Percentiles rank a stretch among this genome's conserved stretches.
Evolutionary conservation across 2,329 filamentous ascomycete genomes (phyloP).

Genomic region (Beauveria australis): DNA sequence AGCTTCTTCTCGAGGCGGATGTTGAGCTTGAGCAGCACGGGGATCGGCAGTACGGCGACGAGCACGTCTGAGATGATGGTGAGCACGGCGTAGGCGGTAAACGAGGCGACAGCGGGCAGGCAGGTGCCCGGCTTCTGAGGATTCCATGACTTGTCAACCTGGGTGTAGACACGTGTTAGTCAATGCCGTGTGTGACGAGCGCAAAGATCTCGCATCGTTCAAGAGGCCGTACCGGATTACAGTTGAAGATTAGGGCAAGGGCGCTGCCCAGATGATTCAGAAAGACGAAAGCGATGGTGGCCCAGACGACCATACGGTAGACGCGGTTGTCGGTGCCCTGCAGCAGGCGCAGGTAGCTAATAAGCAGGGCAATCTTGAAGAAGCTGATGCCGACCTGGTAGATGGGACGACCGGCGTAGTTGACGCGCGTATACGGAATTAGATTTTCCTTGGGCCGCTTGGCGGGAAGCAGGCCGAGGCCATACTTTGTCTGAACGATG

Average conservation of each 20-base stretch:
- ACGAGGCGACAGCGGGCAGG: conserved; percentile 37
- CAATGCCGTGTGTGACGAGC: background rate
- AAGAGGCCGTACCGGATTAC: conserved; percentile 33
- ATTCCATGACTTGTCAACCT: conserved; percentile 27
- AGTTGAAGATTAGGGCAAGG: conserved; percentile 41
- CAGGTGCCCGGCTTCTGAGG: conserved; percentile 29
- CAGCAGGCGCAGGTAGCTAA: conserved; percentile 44
- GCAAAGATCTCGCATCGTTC: background rate
- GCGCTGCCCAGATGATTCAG: conserved; percentile 40
- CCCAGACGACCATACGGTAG: conserved; percentile 38
- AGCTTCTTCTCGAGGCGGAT: conserved; percentile 40
- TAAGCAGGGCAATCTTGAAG: conserved; percentile 46
- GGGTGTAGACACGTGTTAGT: conserved; percentile 10
- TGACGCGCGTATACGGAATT: conserved; percentile 38
- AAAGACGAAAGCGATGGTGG: conserved; percentile 34
- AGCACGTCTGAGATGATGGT: conserved; percentile 43
- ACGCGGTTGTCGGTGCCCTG: conserved; percentile 36
- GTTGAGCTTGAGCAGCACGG: conserved; percentile 39
- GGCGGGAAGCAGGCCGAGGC: conserved; percentile 39
- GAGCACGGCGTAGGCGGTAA: conserved; percentile 43
- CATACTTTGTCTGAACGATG: conserved; percentile 45
- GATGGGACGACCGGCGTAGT: conserved; percentile 45
- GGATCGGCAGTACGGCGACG: conserved; percentile 42
- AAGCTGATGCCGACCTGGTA: conserved; percentile 48
- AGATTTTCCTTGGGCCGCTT: conserved; percentile 36